These are phyloP conservation scores for Coleophoma eucalyptorum DNA, from an alignment of 2,329 filamentous ascomycete genomes.

Conservation along the genomic window DNA sequence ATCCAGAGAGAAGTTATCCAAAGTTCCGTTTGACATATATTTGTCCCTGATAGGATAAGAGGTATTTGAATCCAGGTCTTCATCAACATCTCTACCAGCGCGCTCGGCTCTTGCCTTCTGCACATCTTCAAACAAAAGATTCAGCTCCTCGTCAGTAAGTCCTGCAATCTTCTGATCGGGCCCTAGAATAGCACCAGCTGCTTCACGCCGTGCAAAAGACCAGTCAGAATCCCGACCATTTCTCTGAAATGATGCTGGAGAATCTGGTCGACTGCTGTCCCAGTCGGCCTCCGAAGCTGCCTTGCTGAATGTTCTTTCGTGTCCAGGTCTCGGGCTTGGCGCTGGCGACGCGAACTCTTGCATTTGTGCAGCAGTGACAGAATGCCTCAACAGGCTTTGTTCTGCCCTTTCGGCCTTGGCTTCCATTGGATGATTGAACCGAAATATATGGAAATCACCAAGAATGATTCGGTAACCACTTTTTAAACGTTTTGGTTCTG, in stretches of 20 bases:
- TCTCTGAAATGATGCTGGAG: slow-evolving; percentile 64
- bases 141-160: slow-evolving; percentile 89
- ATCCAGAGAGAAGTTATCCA: slow-evolving; percentile 95
- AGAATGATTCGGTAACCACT: slow-evolving; percentile 94
- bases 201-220: slow-evolving; percentile 89
- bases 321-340: slow-evolving; percentile 56
- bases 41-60: slow-evolving; percentile 91
- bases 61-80: slow-evolving; percentile 84
- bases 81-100: slow-evolving; percentile 75
- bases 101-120: slow-evolving; percentile 78
- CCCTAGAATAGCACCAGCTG: slow-evolving; percentile 85
- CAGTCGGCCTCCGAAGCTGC: slow-evolving; percentile 72
- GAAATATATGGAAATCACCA: slow-evolving; percentile 97
- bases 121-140: slow-evolving; percentile 89
- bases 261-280: slow-evolving; percentile 71
- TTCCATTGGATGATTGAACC: slow-evolving; percentile 97
- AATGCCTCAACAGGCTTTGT: slow-evolving; percentile 82
- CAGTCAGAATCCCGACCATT: slow-evolving; percentile 84
- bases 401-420: slow-evolving; percentile 89
- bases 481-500: slow-evolving; percentile 79
- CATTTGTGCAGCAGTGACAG: slow-evolving; percentile 60
- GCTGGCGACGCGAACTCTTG: slow-evolving; percentile 54
- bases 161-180: slow-evolving; percentile 88
- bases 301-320: slow-evolving; percentile 79
- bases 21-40: slow-evolving; percentile 88